A percentile compares a stretch with the other conserved stretches of the same genome.
Evolutionary conservation across 2,329 filamentous ascomycete species (phyloP).

Genomic region (Trichoderma citrinoviride): DNA sequence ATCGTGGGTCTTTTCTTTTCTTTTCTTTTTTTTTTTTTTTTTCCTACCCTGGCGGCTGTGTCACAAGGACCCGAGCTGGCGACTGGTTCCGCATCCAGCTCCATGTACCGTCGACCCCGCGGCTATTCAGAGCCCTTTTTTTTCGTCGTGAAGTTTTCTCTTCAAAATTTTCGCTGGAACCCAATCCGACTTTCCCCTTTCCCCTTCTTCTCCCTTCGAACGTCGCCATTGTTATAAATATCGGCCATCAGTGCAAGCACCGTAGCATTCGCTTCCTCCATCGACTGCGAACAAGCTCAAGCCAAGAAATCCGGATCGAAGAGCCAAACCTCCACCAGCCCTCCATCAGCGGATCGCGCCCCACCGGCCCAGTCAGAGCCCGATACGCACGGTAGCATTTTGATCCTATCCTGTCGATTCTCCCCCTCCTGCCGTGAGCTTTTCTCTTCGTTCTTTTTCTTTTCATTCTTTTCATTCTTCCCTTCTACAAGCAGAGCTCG

Average conservation of each 20-base stretch:
- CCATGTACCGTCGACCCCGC: background rate
- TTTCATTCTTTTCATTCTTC: background rate
- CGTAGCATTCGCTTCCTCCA: background rate
- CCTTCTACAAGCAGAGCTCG: background rate
- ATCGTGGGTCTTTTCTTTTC: background rate
- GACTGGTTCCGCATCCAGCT: conserved; percentile 3
- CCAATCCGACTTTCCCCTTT: background rate
- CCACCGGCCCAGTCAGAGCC: conserved; percentile 11
- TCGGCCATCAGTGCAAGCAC: too few relatives aligned
- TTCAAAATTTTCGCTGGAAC: too few relatives aligned
- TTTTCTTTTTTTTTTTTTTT: background rate
- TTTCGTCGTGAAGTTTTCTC: background rate
- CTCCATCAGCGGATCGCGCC: conserved; percentile 14
- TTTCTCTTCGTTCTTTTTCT: background rate
- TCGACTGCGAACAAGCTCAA: background rate
- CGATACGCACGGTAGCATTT: background rate
- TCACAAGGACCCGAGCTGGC: conserved; percentile 12
- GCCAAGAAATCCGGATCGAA: background rate
- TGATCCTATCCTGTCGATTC: background rate
- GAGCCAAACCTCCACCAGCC: background rate
- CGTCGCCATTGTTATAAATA: background rate
- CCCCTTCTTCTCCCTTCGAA: background rate
- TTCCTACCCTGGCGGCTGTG: conserved; percentile 2
- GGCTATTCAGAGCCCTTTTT: conserved; percentile 7
- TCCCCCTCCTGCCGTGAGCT: background rate